A percentile compares a stretch with the other conserved stretches of the same genome.
These are phyloP conservation scores for Wickerhamomyces bovis DNA, from an alignment of 805 yeast species.

Conservation along the genomic window DNA sequence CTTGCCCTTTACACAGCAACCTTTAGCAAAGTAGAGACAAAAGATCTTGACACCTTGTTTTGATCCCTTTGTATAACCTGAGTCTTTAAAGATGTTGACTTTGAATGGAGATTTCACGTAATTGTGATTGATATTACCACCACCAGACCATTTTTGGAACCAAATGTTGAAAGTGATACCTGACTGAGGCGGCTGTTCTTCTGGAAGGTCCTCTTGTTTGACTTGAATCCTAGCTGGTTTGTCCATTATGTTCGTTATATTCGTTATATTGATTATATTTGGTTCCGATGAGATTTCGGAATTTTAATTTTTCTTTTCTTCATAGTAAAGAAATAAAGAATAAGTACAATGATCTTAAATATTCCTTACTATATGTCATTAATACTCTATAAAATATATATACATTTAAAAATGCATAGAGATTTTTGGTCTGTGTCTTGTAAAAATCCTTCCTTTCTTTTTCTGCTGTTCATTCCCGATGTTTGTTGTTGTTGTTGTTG, in stretches of 20 bases:
- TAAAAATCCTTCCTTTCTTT: background rate
- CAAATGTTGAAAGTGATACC: slow-evolving; percentile 82
- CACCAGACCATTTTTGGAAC: slow-evolving; percentile 83
- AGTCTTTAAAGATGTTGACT: slow-evolving; percentile 54
- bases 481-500: too few species aligned
- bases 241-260: slow-evolving; percentile 6
- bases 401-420: background rate
- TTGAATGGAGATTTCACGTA: slow-evolving; percentile 50
- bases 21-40: slow-evolving; percentile 85
- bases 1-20: slow-evolving; percentile 75
- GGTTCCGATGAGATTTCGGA: background rate
- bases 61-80: slow-evolving; percentile 73
- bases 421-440: background rate
- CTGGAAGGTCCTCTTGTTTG: slow-evolving; percentile 48
- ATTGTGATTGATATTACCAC: slow-evolving; percentile 29
- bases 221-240: slow-evolving; percentile 69
- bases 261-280: background rate
- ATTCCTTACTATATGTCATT: background rate
- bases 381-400: background rate
- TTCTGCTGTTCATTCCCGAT: background rate
- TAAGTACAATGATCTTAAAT: too few species aligned
- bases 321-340: too few species aligned
- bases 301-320: background rate
- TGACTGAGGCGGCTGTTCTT: slow-evolving; percentile 67
- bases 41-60: slow-evolving; percentile 40